A percentile compares a stretch with the other conserved stretches of the same genome.
phyloP scores from a whole-genome alignment of 371 early-diverging fungal genomes.

The Mortierella sp. region DNA sequence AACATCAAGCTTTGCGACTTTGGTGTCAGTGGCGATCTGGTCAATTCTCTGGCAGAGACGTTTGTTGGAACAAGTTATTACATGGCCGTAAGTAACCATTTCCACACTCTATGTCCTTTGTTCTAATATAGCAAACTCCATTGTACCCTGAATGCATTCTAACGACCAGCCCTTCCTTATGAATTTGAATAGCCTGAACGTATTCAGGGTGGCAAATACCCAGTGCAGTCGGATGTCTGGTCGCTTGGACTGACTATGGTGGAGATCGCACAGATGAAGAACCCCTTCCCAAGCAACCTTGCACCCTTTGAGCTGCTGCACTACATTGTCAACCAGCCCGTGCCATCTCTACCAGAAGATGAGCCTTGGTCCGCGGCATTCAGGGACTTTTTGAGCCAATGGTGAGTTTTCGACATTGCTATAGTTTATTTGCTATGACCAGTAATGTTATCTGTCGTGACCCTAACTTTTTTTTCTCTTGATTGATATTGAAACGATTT shows the following conservation, averaged over 20 bases:
- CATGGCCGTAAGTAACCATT: slow-evolving; percentile 83
- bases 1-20: slow-evolving; percentile 96
- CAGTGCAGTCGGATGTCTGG: slow-evolving; percentile 96
- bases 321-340: slow-evolving; percentile 91
- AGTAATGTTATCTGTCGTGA: not conserved
- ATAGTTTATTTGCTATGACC: slow-evolving; percentile 43
- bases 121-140: slow-evolving; percentile 83
- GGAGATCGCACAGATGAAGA: slow-evolving; percentile 92
- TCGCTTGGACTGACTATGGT: slow-evolving; percentile 93
- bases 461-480: not conserved
- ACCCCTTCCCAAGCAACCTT: slow-evolving; percentile 87
- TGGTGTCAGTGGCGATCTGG: slow-evolving; percentile 93
- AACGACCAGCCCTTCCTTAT: not conserved
- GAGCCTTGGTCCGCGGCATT: slow-evolving; percentile 78
- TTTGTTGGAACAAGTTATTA: slow-evolving; percentile 96
- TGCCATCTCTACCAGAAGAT: slow-evolving; percentile 84
- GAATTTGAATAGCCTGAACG: slow-evolving; percentile 86
- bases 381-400: slow-evolving; percentile 82
- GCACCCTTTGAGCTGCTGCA: slow-evolving; percentile 93
- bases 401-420: slow-evolving; percentile 62
- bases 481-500: slow-evolving; percentile 21
- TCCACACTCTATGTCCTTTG: slow-evolving; percentile 30
- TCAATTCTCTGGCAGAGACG: slow-evolving; percentile 92
- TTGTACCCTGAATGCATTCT: not conserved
- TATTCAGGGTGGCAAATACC: slow-evolving; percentile 92